phyloP scores from a whole-genome alignment of 2,329 filamentous ascomycete species.

The Colletotrichum sp. region DNA sequence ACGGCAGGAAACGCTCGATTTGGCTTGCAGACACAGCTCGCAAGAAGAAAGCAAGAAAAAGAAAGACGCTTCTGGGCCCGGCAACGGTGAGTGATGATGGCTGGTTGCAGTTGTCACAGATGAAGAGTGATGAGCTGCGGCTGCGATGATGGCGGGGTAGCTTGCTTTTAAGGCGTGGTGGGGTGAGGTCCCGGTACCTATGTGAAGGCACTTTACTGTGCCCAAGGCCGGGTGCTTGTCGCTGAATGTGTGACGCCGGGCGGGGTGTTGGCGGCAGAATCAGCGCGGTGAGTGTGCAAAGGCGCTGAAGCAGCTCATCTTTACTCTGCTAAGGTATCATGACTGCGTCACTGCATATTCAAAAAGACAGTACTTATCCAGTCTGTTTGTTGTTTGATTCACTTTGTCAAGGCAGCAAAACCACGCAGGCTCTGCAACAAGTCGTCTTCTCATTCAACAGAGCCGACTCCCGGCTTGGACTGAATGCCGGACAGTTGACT shows the following conservation, averaged over 20 bases:
- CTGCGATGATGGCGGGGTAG: slow-evolving; percentile 18
- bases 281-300: background rate
- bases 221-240: background rate
- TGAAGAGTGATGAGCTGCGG: background rate
- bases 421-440: background rate
- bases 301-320: background rate
- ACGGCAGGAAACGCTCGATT: background rate
- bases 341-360: background rate
- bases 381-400: background rate
- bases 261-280: background rate
- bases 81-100: background rate
- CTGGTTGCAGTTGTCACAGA: background rate
- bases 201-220: background rate
- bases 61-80: background rate
- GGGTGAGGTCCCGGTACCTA: slow-evolving; percentile 1
- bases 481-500: background rate
- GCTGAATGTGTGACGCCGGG: background rate
- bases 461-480: background rate
- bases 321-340: background rate
- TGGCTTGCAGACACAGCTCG: background rate
- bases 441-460: background rate
- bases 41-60: background rate
- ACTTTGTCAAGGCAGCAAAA: background rate
- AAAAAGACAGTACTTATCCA: background rate
- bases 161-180: slow-evolving; percentile 7